Percentiles rank a stretch among this genome's conserved stretches.
phyloP scores from a whole-genome alignment of 225 moss, liverwort and hornwort genomes.

The Marchantia paleacea region DNA sequence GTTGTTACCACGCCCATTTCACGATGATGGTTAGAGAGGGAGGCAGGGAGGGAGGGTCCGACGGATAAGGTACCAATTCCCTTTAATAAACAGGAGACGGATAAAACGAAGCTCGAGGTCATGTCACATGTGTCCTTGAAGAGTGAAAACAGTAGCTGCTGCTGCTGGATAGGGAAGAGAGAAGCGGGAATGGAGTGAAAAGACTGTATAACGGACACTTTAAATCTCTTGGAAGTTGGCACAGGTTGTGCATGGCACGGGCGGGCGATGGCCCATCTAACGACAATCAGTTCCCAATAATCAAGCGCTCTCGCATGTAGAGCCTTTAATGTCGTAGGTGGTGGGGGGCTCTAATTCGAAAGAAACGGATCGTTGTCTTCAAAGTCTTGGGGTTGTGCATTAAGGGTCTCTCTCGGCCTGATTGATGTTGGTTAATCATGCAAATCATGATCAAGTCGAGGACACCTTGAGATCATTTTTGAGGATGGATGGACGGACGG shows the following conservation, averaged over 20 bases:
- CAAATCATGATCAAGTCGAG: not conserved
- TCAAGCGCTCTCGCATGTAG: not conserved
- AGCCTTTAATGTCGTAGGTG: not conserved
- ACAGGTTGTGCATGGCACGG: not conserved
- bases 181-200: not conserved
- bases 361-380: not conserved
- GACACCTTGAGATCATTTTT: too few relatives aligned
- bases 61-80: not conserved
- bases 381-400: not conserved
- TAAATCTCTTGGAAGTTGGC: not conserved
- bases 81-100: not conserved
- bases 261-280: not conserved
- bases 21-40: too few relatives aligned
- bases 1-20: too few relatives aligned
- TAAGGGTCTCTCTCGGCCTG: not conserved
- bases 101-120: not conserved
- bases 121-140: not conserved
- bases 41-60: too few relatives aligned
- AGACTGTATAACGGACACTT: constrained; percentile 9
- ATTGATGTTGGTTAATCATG: not conserved
- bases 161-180: not conserved
- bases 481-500: too few relatives aligned
- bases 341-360: not conserved
- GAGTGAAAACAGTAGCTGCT: not conserved
- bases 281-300: not conserved